A percentile compares a stretch with the other conserved stretches of the same genome.
Conservation (phyloP, 768 basidiomycete species). For the Podaxis mareebaensis region DNA sequence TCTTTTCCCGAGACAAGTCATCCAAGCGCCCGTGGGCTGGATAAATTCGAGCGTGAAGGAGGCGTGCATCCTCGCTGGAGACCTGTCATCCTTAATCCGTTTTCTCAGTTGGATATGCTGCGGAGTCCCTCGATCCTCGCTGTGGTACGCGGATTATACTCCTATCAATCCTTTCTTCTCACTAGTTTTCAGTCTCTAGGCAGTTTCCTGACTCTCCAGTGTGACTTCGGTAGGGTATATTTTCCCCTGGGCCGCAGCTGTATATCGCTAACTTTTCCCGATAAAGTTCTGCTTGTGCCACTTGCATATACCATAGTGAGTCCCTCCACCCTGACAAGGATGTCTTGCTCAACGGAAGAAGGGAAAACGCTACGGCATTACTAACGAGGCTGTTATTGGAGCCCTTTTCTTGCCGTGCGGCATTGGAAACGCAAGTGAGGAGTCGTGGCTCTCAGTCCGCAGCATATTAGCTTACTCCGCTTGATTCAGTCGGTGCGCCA, state of each 20-base stretch:
- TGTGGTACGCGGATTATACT: conserved; percentile 37
- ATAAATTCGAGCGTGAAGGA: conserved; percentile 34
- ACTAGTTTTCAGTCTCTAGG: conserved; percentile 21
- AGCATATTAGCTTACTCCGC: background rate
- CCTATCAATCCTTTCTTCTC: conserved; percentile 22
- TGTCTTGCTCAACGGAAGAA: conserved; percentile 22
- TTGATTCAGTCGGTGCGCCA: conserved; percentile 54
- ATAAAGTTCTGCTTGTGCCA: conserved; percentile 57
- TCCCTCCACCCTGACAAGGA: background rate
- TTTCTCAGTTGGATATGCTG: conserved; percentile 45
- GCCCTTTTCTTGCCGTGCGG: conserved; percentile 62
- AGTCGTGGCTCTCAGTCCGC: background rate
- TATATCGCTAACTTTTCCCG: background rate
- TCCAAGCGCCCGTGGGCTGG: conserved; percentile 56
- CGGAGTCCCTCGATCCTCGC: conserved; percentile 56
- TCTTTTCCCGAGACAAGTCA: conserved; percentile 69
- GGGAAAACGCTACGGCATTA: conserved; percentile 59
- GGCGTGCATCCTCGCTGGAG: conserved; percentile 21
- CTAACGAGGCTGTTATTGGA: conserved; percentile 58
- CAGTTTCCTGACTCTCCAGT: conserved; percentile 25
- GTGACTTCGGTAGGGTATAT: conserved; percentile 39
- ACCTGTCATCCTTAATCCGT: conserved; percentile 55
- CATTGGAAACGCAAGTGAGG: conserved; percentile 58
- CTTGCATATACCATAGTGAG: conserved; percentile 69
- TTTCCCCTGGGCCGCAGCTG: conserved; percentile 42